Evolutionary conservation across 441 rosid species (phyloP).

Genomic region (Erodium texanum): DNA sequence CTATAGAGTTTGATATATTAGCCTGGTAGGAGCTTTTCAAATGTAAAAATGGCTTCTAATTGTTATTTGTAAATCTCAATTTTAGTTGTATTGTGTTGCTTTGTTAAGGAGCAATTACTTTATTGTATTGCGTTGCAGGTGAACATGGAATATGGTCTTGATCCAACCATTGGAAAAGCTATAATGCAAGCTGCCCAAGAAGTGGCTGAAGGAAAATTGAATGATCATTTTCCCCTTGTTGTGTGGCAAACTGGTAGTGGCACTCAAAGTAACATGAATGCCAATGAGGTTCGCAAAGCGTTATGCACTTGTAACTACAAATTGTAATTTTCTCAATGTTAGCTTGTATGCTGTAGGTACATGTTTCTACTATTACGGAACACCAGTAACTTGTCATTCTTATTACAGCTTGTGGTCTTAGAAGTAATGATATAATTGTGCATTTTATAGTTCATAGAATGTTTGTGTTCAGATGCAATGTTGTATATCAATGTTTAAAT

Average conservation of each 20-base stretch:
- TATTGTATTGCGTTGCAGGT: slow-evolving; percentile 34
- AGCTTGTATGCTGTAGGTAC: background rate
- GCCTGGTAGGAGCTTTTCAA: background rate
- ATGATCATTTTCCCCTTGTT: slow-evolving; percentile 83
- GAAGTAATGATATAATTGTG: background rate
- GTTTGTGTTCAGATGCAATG: background rate
- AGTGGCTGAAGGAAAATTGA: slow-evolving; percentile 84
- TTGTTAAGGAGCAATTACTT: background rate
- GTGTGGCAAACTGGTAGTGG: slow-evolving; percentile 99
- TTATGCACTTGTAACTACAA: background rate
- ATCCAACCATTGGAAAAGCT: slow-evolving; percentile 72
- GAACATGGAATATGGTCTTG: slow-evolving; percentile 87
- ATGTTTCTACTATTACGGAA: background rate
- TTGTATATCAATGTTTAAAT: background rate
- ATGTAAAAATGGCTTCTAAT: background rate
- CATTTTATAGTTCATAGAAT: background rate
- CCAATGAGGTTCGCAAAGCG: slow-evolving; percentile 61
- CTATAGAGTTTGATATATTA: background rate
- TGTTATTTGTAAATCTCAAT: background rate
- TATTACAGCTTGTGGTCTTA: background rate
- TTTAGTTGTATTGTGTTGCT: background rate
- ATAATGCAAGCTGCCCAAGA: slow-evolving; percentile 89
- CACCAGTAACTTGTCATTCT: background rate
- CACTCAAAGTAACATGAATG: slow-evolving; percentile 98
- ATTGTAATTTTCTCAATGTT: background rate